Conservation (phyloP, 202 grass and related monocot species). For the Schoenoplectus triqueter region DNA sequence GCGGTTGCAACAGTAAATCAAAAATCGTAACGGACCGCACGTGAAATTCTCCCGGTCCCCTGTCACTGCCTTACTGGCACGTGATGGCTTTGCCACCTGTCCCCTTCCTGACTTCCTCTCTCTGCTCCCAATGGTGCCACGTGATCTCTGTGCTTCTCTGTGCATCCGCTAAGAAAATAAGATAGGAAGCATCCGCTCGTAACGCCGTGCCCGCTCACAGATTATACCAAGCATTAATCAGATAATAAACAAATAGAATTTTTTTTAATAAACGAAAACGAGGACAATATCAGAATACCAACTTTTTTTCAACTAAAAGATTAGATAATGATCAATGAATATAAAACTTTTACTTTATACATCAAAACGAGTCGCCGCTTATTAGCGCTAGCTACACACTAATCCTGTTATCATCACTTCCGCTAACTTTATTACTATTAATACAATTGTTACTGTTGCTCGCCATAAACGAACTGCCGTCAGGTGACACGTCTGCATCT, state of each 20-base stretch:
- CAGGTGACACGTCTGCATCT: neutral
- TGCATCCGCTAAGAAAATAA: neutral
- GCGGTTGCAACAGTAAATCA: neutral
- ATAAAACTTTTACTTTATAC: conserved; percentile 33
- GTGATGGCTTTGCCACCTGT: conserved; percentile 22
- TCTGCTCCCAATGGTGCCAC: neutral
- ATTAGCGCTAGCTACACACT: conserved; percentile 15
- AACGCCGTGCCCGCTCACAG: conserved; percentile 20
- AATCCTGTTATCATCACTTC: conserved; percentile 44
- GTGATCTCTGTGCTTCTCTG: conserved; percentile 1
- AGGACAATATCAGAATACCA: no score
- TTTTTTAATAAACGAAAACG: neutral
- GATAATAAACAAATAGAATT: neutral
- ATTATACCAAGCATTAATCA: conserved; percentile 13
- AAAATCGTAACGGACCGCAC: conserved; percentile 30
- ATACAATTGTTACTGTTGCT: conserved; percentile 51
- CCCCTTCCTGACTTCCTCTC: neutral
- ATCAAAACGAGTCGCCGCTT: conserved; percentile 40
- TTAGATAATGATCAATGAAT: neutral
- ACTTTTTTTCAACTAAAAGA: neutral
- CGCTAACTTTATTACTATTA: conserved; percentile 38
- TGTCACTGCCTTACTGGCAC: no score
- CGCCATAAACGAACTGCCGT: conserved; percentile 25
- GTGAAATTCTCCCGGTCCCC: neutral
- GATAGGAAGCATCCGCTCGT: conserved; percentile 31